phyloP scores from a whole-genome alignment of 192 early-diverging fungal species.

The Coemansia sp. region DNA sequence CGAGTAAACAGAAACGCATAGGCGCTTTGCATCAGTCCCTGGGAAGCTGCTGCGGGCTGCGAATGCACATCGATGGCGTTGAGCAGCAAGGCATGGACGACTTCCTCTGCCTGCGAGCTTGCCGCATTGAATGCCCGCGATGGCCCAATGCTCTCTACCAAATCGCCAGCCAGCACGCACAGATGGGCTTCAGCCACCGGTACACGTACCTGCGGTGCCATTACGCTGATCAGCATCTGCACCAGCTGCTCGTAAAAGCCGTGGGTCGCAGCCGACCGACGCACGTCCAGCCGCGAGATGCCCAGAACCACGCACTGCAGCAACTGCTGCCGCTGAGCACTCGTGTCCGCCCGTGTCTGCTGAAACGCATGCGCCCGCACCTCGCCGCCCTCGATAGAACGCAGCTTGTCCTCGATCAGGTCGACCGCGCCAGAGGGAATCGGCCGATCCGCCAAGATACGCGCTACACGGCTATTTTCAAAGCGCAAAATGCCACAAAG shows the following conservation, averaged over 20 bases:
- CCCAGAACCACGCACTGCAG: conserved; percentile 38
- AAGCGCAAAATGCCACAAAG: conserved; percentile 30
- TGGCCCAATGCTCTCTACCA: conserved; percentile 27
- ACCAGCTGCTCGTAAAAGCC: conserved; percentile 30
- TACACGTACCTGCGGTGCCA: conserved; percentile 23
- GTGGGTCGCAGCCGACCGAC: conserved; percentile 15
- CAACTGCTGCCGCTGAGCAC: conserved; percentile 25
- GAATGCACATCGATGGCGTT: conserved; percentile 23
- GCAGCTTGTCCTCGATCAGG: conserved; percentile 36
- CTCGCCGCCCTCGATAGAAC: conserved; percentile 28
- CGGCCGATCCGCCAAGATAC: conserved; percentile 31
- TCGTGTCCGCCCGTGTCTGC: conserved; percentile 37
- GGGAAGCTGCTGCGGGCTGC: conserved; percentile 6
- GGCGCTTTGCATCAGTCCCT: conserved; percentile 41
- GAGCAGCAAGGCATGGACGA: conserved; percentile 21
- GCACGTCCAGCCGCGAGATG: conserved; percentile 33
- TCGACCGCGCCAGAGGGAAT: conserved; percentile 32
- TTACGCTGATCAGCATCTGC: conserved; percentile 27
- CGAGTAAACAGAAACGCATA: conserved; percentile 50
- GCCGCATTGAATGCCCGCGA: conserved; percentile 39
- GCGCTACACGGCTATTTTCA: conserved; percentile 11
- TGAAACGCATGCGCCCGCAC: conserved; percentile 40
- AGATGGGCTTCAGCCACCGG: background rate
- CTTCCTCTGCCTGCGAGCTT: conserved; percentile 29
- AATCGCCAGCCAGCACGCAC: conserved; percentile 21